Conservation (phyloP, 1,284 basidiomycete genomes). For the Cutaneotrichosporon cyanovorans region DNA sequence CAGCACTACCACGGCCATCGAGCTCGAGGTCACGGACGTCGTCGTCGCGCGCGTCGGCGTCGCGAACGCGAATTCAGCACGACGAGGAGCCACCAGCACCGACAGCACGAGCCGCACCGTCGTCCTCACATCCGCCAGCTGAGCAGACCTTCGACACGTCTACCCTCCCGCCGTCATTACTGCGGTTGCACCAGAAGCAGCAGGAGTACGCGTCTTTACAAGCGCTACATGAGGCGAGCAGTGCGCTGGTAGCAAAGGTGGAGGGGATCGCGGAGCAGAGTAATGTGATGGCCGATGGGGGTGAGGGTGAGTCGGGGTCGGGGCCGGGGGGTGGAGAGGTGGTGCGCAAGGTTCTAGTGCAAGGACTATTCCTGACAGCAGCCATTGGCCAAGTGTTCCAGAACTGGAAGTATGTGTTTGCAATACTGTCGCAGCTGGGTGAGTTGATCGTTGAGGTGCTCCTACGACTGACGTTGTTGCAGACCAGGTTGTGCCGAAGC, state of each 20-base stretch:
- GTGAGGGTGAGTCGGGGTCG: conserved; percentile 33
- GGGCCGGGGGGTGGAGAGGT: neutral
- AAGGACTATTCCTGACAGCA: conserved; percentile 5
- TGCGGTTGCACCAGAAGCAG: conserved; percentile 42
- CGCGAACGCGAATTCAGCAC: too few species aligned
- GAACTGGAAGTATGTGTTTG: conserved; percentile 45
- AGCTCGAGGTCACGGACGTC: neutral
- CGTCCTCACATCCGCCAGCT: neutral
- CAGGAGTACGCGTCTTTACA: conserved; percentile 43
- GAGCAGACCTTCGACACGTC: neutral
- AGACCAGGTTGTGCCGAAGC: neutral
- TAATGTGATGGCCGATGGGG: conserved; percentile 46
- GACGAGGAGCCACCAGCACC: too few species aligned
- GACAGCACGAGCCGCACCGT: too few species aligned
- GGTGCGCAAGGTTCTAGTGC: too few species aligned
- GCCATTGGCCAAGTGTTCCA: conserved; percentile 40
- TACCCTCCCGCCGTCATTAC: conserved; percentile 31
- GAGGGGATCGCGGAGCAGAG: conserved; percentile 43
- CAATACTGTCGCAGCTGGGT: conserved; percentile 41
- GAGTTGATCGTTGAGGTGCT: conserved; percentile 5
- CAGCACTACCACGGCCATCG: neutral
- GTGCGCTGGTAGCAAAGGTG: conserved; percentile 30
- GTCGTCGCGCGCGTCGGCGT: too few species aligned
- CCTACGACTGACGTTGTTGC: neutral
- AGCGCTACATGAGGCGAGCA: conserved; percentile 38